phyloP scores from a whole-genome alignment of 177 flowering plant species.

The Tripterygium wilfordii region DNA sequence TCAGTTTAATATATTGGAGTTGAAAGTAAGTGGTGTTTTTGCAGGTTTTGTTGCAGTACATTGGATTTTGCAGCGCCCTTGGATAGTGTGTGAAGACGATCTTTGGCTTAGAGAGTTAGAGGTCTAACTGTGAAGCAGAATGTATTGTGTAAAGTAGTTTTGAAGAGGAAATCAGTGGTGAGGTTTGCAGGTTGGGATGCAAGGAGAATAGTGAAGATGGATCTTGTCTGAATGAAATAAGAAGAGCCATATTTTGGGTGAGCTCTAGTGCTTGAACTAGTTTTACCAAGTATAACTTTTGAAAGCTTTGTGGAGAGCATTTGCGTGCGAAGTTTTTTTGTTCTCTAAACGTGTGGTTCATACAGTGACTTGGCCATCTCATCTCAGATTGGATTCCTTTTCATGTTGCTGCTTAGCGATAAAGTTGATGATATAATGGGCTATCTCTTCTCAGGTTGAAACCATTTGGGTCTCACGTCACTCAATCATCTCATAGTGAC shows the following conservation, averaged over 20 bases:
- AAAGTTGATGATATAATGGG: no score
- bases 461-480: no score
- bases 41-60: slow-evolving; percentile 79
- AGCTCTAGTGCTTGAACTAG: no score
- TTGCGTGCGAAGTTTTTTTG: no score
- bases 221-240: slow-evolving; percentile 26
- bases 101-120: slow-evolving; percentile 11
- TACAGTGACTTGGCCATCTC: no score
- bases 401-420: no score
- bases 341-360: no score
- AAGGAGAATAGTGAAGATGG: slow-evolving; percentile 27
- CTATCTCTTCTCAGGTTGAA: no score
- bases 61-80: slow-evolving; percentile 29
- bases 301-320: neutral
- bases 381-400: no score
- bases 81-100: slow-evolving; percentile 7
- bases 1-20: neutral
- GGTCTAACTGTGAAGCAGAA: slow-evolving; percentile 8
- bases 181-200: slow-evolving; percentile 14
- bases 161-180: slow-evolving; percentile 21
- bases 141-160: slow-evolving; percentile 6
- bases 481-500: no score
- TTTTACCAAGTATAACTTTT: neutral
- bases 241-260: neutral
- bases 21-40: slow-evolving; percentile 70